Base-by-base conservation (phyloP, 2,329 filamentous ascomycete genomes). In the Calonectria naviculata region DNA sequence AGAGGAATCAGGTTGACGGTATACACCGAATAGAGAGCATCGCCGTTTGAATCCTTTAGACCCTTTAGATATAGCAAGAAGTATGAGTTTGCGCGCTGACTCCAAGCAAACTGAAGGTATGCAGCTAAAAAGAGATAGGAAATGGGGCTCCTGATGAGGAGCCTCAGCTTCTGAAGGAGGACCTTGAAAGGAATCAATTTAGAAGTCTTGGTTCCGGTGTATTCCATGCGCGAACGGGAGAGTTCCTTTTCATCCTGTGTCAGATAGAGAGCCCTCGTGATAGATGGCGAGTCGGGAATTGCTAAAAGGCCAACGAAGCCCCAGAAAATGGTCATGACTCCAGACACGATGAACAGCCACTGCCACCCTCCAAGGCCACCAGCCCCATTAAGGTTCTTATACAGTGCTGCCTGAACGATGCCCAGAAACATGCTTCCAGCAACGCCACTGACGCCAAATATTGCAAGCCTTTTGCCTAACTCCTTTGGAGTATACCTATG, bases 1-100 rank as follows among this genome's bases (percentile, higher is more conserved):
- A 87, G 85, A 0, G 87, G 87, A 44, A 88, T 87, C 19, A 85
- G 85, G 63, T 89, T 89, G 62, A 90, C 89, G 7, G 89, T 84
- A 36, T 75, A 82, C 62, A 75, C 79, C 41, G 71, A 80, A 54
- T 76, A 85, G 28, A 70, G 76, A 1, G 75, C 72, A 5, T 69
- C 67, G 26, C 76, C 76, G 17, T 73, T 36, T 0, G 69, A 41
- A 0, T 73, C 67, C 17, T 68, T 68, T 1, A 68, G 84, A 71
- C 47, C 81, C 74, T 82, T 81, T 7, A 82, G 79, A n/a, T 79
- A 81, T 1, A 78, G 65, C 28, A 82, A 69, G 52, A 85, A 83
- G 73, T 81, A 85, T 1, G 81, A 68, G 65, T 83, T 81, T 21
- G 79, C 78, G 36, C 82, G 82, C 41, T 83, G 83, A 44, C 80